Percentiles rank a stretch among this genome's conserved stretches.
Conservation (phyloP, 345 rosid genomes). For the Populus tremula region DNA sequence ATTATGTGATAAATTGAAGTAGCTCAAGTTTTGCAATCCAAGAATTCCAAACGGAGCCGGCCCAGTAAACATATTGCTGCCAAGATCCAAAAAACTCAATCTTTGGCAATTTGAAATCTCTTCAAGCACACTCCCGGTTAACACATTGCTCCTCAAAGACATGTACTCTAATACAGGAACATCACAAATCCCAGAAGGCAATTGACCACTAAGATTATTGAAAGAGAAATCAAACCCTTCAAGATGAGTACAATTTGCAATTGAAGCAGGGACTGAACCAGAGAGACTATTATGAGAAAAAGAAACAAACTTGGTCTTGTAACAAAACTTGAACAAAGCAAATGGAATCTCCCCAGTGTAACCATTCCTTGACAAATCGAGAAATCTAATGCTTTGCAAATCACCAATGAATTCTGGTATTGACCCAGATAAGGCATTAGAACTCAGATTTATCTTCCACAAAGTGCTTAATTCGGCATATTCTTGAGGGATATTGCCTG, state of each 20-base stretch:
- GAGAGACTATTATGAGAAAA: conserved; percentile 67
- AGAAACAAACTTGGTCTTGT: conserved; percentile 75
- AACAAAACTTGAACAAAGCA: conserved; percentile 63
- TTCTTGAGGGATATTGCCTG: conserved; percentile 74
- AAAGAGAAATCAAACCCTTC: conserved; percentile 83
- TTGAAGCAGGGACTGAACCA: conserved; percentile 66
- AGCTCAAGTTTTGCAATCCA: conserved; percentile 50
- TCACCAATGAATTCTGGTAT: conserved; percentile 87
- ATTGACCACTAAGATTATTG: conserved; percentile 61
- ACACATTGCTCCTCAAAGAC: conserved; percentile 60
- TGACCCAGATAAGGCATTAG: conserved; percentile 80
- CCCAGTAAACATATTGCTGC: conserved; percentile 69
- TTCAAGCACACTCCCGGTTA: conserved; percentile 60
- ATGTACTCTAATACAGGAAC: conserved; percentile 55
- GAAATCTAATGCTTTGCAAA: conserved; percentile 74
- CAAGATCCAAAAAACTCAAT: conserved; percentile 60
- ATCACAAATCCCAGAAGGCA: conserved; percentile 62
- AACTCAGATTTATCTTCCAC: conserved; percentile 93
- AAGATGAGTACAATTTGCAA: conserved; percentile 63
- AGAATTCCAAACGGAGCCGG: conserved; percentile 66
- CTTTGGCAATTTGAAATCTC: conserved; percentile 56
- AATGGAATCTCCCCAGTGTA: conserved; percentile 63
- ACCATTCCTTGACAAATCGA: conserved; percentile 82
- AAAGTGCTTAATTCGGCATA: conserved; percentile 60
- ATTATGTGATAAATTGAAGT: conserved; percentile 71